phyloP scores from a whole-genome alignment of 2,329 filamentous ascomycete genomes.

The Fusarium mundagurra region DNA sequence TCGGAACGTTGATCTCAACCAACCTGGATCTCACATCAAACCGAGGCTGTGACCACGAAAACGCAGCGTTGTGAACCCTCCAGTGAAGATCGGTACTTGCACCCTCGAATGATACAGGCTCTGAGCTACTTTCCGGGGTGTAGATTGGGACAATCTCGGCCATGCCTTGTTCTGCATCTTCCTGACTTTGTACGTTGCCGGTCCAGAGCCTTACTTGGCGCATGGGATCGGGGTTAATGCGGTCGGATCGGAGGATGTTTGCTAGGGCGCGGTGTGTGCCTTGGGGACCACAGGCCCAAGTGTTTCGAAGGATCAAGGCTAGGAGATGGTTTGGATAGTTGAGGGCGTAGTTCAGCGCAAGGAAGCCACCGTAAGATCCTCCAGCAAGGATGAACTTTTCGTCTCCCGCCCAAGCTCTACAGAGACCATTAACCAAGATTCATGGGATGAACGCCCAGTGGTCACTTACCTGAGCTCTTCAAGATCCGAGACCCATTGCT shows the following conservation, averaged over 20 bases:
- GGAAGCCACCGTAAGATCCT: constrained; percentile 8
- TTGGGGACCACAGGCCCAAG: neutral
- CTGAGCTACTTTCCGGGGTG: neutral
- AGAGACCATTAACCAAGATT: accelerated
- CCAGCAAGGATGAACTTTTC: constrained; percentile 15
- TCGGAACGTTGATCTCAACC: neutral
- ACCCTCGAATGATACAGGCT: neutral
- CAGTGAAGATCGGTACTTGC: neutral
- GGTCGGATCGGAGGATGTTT: neutral
- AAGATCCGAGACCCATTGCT: constrained; percentile 2
- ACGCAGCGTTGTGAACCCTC: constrained; percentile 13
- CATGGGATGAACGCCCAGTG: accelerated
- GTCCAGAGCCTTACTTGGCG: constrained; percentile 13
- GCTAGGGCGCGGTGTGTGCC: constrained; percentile 4
- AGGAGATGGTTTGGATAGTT: neutral
- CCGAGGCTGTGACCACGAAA: constrained; percentile 2
- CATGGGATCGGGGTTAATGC: neutral
- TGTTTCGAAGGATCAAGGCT: neutral
- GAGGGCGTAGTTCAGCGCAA: constrained; percentile 1
- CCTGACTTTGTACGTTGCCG: neutral
- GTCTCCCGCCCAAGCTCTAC: neutral
- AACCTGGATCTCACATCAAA: constrained; percentile 1
- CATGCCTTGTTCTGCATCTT: neutral
- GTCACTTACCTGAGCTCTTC: constrained; percentile 1
- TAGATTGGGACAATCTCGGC: constrained; percentile 10